A percentile compares a stretch with the other conserved stretches of the same genome.
These are phyloP conservation scores for Microsporum ferrugineum DNA, from an alignment of 2,329 filamentous ascomycete species.

Conservation along the genomic window DNA sequence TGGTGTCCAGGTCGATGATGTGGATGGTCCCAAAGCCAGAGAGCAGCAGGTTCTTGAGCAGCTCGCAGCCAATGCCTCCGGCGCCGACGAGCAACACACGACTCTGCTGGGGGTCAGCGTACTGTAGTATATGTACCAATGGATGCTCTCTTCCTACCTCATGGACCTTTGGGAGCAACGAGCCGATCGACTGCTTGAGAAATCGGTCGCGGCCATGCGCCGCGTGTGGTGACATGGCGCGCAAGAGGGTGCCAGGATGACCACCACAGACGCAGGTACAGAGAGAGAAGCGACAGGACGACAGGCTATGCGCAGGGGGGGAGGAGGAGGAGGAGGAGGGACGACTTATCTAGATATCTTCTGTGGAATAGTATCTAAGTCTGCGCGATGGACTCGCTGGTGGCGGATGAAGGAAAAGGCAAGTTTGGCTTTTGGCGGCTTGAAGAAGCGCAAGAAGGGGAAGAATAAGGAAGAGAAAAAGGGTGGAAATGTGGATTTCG, in stretches of 20 bases:
- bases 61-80: conserved; percentile 92
- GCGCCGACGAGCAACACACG: conserved; percentile 89
- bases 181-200: conserved; percentile 35
- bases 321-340: background rate
- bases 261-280: background rate
- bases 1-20: conserved; percentile 94
- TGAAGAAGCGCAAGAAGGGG: too few relatives aligned
- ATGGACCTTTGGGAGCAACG: conserved; percentile 29
- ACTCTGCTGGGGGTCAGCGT: conserved; percentile 43
- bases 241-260: background rate
- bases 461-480: too few relatives aligned
- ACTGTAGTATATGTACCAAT: background rate
- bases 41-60: conserved; percentile 90
- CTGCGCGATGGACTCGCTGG: too few relatives aligned
- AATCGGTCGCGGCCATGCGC: conserved; percentile 26
- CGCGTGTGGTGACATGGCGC: background rate
- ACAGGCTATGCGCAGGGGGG: background rate
- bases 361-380: too few relatives aligned
- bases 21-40: conserved; percentile 87
- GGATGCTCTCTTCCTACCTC: conserved; percentile 23
- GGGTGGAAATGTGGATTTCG: too few relatives aligned
- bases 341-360: background rate
- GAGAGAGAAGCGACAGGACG: background rate
- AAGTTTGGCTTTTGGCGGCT: too few relatives aligned
- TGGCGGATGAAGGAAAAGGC: too few relatives aligned